Conservation (phyloP, 1,139 yeast genomes). For the Nadsonia starkeyi-henricii region DNA sequence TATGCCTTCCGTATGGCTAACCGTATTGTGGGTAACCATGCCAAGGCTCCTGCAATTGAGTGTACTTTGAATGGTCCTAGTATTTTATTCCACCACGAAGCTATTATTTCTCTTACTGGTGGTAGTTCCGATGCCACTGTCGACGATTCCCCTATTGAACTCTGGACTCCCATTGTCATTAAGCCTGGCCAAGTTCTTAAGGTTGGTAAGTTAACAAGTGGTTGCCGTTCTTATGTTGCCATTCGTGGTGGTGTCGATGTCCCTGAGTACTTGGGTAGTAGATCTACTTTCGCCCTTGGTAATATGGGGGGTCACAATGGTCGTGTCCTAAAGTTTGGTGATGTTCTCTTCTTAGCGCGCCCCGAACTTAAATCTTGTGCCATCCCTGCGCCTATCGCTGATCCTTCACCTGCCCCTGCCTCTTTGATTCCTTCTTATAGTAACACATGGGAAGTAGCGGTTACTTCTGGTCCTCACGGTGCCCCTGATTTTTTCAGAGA, state of each 20-base stretch:
- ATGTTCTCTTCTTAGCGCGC: conserved; percentile 74
- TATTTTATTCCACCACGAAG: conserved; percentile 64
- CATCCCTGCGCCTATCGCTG: conserved; percentile 55
- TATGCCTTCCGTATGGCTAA: conserved; percentile 83
- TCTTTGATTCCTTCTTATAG: conserved; percentile 46
- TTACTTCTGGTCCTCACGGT: conserved; percentile 95
- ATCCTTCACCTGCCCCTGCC: conserved; percentile 44
- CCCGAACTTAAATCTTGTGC: conserved; percentile 55
- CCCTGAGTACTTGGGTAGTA: conserved; percentile 85
- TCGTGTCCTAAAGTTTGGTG: conserved; percentile 80
- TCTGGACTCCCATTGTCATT: conserved; percentile 59
- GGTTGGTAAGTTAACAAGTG: conserved; percentile 67
- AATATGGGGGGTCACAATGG: conserved; percentile 93
- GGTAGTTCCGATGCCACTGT: conserved; percentile 57
- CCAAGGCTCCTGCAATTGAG: conserved; percentile 77
- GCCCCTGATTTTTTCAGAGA: conserved; percentile 82
- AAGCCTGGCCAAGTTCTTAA: conserved; percentile 61
- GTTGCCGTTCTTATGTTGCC: conserved; percentile 83
- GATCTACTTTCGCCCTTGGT: conserved; percentile 92
- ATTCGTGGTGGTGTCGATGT: conserved; percentile 90
- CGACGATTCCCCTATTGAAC: conserved; percentile 42
- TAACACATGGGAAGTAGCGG: conserved; percentile 76
- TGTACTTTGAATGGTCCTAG: conserved; percentile 81
- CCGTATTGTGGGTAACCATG: conserved; percentile 75
- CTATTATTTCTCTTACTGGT: conserved; percentile 74